These are phyloP conservation scores for Mortierella sp. DNA, from an alignment of 371 early-diverging fungal species.

Conservation along the genomic window DNA sequence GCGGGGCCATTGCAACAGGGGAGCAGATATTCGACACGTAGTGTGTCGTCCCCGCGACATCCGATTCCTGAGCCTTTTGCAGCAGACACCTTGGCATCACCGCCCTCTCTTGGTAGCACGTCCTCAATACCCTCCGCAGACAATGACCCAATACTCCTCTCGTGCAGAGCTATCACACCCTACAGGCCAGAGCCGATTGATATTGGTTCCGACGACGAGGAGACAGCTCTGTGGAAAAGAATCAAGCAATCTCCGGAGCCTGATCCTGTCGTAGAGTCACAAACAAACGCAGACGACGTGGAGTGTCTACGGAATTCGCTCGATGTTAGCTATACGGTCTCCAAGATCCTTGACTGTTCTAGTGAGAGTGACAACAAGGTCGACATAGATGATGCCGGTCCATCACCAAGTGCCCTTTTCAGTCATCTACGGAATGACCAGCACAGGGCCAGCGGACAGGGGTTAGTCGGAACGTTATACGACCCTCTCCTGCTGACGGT, in stretches of 20 bases:
- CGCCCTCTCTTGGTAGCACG: too few relatives aligned
- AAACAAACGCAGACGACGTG: neutral
- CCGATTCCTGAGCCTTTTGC: too few relatives aligned
- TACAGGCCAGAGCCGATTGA: too few relatives aligned
- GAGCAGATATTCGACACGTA: too few relatives aligned
- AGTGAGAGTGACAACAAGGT: neutral
- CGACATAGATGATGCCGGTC: neutral
- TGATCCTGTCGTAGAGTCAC: neutral
- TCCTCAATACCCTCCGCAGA: too few relatives aligned
- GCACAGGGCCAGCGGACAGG: neutral
- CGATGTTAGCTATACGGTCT: neutral
- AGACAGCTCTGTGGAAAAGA: neutral
- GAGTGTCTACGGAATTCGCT: neutral
- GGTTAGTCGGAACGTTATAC: neutral
- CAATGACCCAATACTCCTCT: too few relatives aligned
- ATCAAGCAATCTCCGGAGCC: neutral
- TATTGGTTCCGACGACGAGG: too few relatives aligned
- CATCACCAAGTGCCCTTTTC: neutral
- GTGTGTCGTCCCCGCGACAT: neutral
- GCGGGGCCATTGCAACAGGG: neutral
- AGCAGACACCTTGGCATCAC: too few relatives aligned
- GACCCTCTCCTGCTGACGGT: constrained; percentile 2
- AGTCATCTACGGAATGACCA: neutral
- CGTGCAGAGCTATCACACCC: too few relatives aligned
- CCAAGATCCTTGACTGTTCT: neutral